Conservation (phyloP, 2,329 filamentous ascomycete genomes). For the Neonectria ditissima region DNA sequence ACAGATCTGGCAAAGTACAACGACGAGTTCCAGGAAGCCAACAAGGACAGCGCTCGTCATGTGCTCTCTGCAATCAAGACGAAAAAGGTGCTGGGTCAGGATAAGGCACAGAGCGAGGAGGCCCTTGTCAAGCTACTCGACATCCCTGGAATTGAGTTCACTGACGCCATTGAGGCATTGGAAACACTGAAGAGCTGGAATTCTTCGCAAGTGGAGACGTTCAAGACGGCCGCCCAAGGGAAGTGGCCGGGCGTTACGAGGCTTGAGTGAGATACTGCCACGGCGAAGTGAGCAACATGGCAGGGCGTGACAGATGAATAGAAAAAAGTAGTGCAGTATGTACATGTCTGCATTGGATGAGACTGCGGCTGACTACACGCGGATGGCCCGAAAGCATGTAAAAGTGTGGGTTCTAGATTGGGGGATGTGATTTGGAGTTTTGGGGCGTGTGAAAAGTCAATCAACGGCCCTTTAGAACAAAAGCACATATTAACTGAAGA, state of each 20-base stretch:
- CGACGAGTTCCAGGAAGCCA: conserved; percentile 70
- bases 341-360: conserved; percentile 3
- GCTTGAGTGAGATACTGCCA: conserved; percentile 50
- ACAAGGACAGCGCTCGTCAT: conserved; percentile 72
- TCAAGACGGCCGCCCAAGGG: conserved; percentile 60
- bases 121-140: conserved; percentile 71
- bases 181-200: conserved; percentile 61
- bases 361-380: conserved; percentile 4
- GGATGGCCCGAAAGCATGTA: conserved; percentile 6
- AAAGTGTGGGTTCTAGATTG: conserved; percentile 25
- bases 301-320: conserved; percentile 3
- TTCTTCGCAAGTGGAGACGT: conserved; percentile 60
- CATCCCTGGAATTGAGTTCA: conserved; percentile 61
- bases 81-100: conserved; percentile 69
- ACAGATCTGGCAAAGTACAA: conserved; percentile 73
- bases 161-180: conserved; percentile 65
- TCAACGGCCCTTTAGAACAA: conserved; percentile 42
- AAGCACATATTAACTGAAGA: conserved; percentile 25
- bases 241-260: conserved; percentile 65
- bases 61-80: conserved; percentile 72
- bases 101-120: conserved; percentile 68
- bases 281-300: conserved; percentile 1
- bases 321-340: conserved; percentile 3
- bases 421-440: conserved; percentile 39
- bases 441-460: conserved; percentile 42